These are phyloP conservation scores for Collybia sordida DNA, from an alignment of 768 basidiomycete species.

Conservation along the genomic window DNA sequence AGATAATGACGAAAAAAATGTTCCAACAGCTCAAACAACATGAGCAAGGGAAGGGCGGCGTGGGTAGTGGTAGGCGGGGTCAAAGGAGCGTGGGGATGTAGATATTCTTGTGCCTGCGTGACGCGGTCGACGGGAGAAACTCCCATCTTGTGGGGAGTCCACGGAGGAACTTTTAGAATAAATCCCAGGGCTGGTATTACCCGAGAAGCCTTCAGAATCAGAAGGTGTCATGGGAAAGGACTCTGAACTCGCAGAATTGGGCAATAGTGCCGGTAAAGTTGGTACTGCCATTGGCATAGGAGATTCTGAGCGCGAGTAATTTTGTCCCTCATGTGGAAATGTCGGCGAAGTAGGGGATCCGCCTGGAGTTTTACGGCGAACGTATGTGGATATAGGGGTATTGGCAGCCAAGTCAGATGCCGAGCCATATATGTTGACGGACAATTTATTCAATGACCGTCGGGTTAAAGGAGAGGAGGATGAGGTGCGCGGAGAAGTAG, in stretches of 20 bases:
- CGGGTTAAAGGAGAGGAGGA: conserved; percentile 43
- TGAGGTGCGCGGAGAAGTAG: conserved; percentile 35
- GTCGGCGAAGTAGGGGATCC: conserved; percentile 69
- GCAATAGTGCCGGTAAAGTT: conserved; percentile 56
- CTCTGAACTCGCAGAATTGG: conserved; percentile 42
- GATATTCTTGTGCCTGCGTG: conserved; percentile 46
- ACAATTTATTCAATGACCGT: conserved; percentile 44
- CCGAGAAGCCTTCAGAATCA: conserved; percentile 27
- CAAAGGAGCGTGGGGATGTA: conserved; percentile 34
- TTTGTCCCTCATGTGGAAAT: conserved; percentile 48
- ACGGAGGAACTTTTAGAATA: conserved; percentile 20
- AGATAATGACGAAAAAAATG: neutral
- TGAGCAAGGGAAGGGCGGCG: conserved; percentile 29
- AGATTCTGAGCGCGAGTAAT: conserved; percentile 34
- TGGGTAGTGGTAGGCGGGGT: conserved; percentile 26
- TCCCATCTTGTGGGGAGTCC: conserved; percentile 25
- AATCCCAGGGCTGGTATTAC: conserved; percentile 16
- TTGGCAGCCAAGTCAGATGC: conserved; percentile 54
- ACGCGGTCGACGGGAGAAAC: conserved; percentile 30
- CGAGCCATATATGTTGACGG: conserved; percentile 49
- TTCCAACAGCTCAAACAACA: conserved; percentile 17
- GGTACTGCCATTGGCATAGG: conserved; percentile 62
- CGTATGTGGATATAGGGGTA: conserved; percentile 79
- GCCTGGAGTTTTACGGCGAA: conserved; percentile 77
- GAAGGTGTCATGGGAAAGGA: conserved; percentile 42